Evolutionary conservation across 2,329 filamentous ascomycete species (phyloP).

Genomic region (Epichloe amarillans): DNA sequence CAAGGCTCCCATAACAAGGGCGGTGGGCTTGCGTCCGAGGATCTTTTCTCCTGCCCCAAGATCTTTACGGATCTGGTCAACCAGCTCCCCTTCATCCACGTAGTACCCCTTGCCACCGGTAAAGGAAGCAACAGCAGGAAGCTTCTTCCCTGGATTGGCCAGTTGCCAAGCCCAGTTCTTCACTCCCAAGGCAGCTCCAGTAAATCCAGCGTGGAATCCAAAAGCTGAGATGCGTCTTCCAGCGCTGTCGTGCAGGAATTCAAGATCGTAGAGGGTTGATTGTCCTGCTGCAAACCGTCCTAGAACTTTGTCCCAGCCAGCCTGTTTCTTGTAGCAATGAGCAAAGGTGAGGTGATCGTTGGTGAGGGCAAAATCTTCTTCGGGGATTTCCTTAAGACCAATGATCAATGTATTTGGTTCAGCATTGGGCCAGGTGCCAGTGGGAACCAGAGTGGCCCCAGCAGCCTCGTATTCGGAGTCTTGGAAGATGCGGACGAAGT

Average conservation of each 20-base stretch:
- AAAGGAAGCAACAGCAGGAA: slow-evolving; percentile 1
- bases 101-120: slow-evolving; percentile 1
- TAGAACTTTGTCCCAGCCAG: slow-evolving; percentile 68
- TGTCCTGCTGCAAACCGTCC: slow-evolving; percentile 59
- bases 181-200: slow-evolving; percentile 58
- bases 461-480: slow-evolving; percentile 47
- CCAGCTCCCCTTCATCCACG: not conserved
- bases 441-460: slow-evolving; percentile 51
- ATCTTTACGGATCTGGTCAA: slow-evolving; percentile 30
- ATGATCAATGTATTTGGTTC: slow-evolving; percentile 57
- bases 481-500: slow-evolving; percentile 45
- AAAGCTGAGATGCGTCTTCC: slow-evolving; percentile 62
- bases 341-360: slow-evolving; percentile 12
- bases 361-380: slow-evolving; percentile 44
- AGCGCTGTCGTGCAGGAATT: slow-evolving; percentile 65
- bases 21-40: slow-evolving; percentile 50
- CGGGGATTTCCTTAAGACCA: slow-evolving; percentile 66
- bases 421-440: slow-evolving; percentile 54
- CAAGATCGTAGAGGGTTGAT: slow-evolving; percentile 58
- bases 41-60: slow-evolving; percentile 59
- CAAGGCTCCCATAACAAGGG: slow-evolving; percentile 76
- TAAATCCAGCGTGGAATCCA: slow-evolving; percentile 64
- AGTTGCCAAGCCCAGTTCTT: slow-evolving; percentile 55
- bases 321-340: slow-evolving; percentile 63
- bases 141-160: slow-evolving; percentile 10